Evolutionary conservation across 139 green algal genomes (phyloP), one percentile per base, ranked within the genome.

Genomic region (Picochlorum sp.): DNA sequence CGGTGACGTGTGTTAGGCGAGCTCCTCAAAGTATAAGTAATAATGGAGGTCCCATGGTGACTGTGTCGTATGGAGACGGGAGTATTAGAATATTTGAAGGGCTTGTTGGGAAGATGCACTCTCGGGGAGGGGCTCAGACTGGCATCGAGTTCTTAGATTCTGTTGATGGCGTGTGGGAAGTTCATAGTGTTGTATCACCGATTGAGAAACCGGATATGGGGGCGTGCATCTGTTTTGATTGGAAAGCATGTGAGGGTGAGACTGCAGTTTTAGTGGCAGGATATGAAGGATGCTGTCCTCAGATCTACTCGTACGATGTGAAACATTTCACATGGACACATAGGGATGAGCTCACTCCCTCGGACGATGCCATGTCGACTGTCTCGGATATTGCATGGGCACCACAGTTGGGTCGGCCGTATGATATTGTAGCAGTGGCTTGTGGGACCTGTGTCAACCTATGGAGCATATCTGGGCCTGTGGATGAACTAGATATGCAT

Each of bases 331-430:
- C 49, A n/a, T 77, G 70, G 70, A 23, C 68, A 41, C 34, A 26
- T 14, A 24, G 23, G 7, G 3, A 16, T 30, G 21, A 59, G 9
- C 6, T 41, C 30, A 13, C n/a, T 55, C 8, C 34, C 34, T 41
- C 34, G 34, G 8, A 41, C 1, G 34, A 14, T 11, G 34, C 34
- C 28, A 30, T 30, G 28, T 30, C 28, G 8, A 41, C 34, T 68
- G 7, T 64, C 63, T 21, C 44, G 45, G 9, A 30, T 11, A 62
- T 76, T n/a, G 63, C 70, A 5, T 76, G 70, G 70, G 70, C 70
- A 14, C 70, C 70, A 1, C 28, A 16, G 10, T 23, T 76, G 45
- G 70, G 70, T 21, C 57, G 70, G 44, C 70, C 63, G 0, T 34
- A 47, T 3, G 70, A 76, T 23, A 37, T 76, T 31, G 62, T 63